Evolutionary conservation across 805 yeast genomes (phyloP).

Genomic region (Starmerella gropengiesseri): DNA sequence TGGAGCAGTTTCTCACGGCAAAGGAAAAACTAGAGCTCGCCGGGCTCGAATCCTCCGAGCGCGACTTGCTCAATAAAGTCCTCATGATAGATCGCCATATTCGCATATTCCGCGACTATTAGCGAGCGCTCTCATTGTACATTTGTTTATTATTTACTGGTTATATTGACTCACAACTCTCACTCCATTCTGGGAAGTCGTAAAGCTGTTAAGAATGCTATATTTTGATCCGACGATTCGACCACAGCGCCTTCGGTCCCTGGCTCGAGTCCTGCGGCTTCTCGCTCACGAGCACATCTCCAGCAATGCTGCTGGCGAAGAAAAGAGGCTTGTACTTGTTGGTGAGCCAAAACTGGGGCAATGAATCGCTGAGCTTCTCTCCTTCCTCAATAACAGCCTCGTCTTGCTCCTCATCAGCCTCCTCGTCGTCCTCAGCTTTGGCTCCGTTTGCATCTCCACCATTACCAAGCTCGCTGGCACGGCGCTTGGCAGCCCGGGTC

Average conservation of each 20-base stretch:
- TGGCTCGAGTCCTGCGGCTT: constrained; percentile 46
- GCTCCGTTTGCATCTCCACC: constrained; percentile 16
- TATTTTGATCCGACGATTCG: constrained; percentile 19
- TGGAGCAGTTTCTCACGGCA: constrained; percentile 58
- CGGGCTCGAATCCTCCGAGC: constrained; percentile 34
- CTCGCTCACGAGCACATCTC: constrained; percentile 59
- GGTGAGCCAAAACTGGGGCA: constrained; percentile 51
- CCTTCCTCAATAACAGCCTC: constrained; percentile 23
- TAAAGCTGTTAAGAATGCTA: not conserved
- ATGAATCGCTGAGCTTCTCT: constrained; percentile 2
- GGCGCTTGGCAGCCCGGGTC: constrained; percentile 18
- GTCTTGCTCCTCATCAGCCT: constrained; percentile 23
- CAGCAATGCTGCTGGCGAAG: constrained; percentile 43
- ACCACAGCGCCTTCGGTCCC: constrained; percentile 33
- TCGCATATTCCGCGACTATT: constrained; percentile 33
- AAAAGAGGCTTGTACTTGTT: constrained; percentile 65
- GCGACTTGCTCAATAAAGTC: constrained; percentile 27
- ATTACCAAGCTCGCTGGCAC: constrained; percentile 35
- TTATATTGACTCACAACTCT: not conserved
- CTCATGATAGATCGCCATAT: constrained; percentile 30
- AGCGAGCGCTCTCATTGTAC: constrained; percentile 1
- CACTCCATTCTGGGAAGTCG: not conserved
- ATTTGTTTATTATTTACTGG: not conserved
- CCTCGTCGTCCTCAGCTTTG: constrained; percentile 24
- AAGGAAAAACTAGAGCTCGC: constrained; percentile 66